A percentile compares a stretch with the other conserved stretches of the same genome.
These are phyloP conservation scores for Corymbia citriodora DNA, from an alignment of 441 rosid species.

Conservation along the genomic window DNA sequence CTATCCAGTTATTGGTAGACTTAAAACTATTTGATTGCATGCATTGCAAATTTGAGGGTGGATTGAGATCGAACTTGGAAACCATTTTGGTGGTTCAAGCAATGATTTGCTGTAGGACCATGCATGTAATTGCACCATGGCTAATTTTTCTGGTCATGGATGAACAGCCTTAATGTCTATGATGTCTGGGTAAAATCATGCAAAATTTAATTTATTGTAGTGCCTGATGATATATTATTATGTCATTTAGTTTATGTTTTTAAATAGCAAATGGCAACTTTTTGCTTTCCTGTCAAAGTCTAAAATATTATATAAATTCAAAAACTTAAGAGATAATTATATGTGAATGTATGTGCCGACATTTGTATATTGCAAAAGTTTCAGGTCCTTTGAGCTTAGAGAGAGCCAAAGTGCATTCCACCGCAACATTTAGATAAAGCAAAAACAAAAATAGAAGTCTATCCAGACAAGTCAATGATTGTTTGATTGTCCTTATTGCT, in stretches of 20 bases:
- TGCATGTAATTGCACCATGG: not conserved
- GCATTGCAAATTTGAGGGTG: not conserved
- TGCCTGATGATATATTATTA: not conserved
- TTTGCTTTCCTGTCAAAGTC: not conserved
- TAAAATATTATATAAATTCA: not conserved
- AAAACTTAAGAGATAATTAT: not conserved
- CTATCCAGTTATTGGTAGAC: not conserved
- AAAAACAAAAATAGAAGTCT: not conserved
- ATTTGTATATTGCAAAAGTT: not conserved
- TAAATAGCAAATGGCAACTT: not conserved
- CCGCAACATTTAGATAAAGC: not conserved
- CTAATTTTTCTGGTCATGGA: not conserved
- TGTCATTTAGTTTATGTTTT: not conserved
- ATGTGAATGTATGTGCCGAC: not conserved
- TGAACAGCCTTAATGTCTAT: not conserved
- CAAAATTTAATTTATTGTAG: not conserved
- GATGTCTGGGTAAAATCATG: not conserved
- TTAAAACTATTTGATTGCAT: not conserved
- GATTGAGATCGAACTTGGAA: not conserved
- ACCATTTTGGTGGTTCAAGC: not conserved
- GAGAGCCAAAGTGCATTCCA: not conserved
- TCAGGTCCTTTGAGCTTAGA: not conserved
- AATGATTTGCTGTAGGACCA: not conserved
- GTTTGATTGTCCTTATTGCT: not conserved
- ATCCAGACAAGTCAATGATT: not conserved